These are phyloP conservation scores for Boletus vermiculosoides DNA, from an alignment of 768 basidiomycete species.

Conservation along the genomic window DNA sequence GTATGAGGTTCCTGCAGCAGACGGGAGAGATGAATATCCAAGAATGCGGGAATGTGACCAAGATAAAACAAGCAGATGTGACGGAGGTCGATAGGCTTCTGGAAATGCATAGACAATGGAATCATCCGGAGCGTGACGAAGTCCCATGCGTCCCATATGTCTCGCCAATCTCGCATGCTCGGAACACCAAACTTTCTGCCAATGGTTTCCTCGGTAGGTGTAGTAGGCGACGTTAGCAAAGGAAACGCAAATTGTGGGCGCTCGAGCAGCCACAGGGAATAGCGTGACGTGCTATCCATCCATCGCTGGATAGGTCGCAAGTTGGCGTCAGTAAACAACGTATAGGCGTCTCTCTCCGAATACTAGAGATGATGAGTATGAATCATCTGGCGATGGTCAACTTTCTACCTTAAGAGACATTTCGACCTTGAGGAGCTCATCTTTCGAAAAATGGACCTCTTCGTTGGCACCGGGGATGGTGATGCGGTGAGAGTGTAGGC, in stretches of 20 bases:
- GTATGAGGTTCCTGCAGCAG: slow-evolving; percentile 76
- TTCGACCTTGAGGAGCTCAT: slow-evolving; percentile 84
- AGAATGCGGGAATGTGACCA: slow-evolving; percentile 90
- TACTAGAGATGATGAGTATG: slow-evolving; percentile 50
- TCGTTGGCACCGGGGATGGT: slow-evolving; percentile 45
- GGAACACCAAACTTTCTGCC: slow-evolving; percentile 61
- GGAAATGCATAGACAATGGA: slow-evolving; percentile 75
- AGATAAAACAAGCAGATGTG: slow-evolving; percentile 98
- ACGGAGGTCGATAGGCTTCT: slow-evolving; percentile 90
- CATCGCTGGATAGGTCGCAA: slow-evolving; percentile 86
- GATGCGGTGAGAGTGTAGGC: slow-evolving; percentile 58
- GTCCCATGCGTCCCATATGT: slow-evolving; percentile 90
- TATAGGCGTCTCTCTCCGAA: slow-evolving; percentile 65
- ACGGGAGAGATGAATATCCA: slow-evolving; percentile 85
- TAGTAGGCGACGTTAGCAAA: slow-evolving; percentile 44
- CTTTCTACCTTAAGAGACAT: slow-evolving; percentile 75
- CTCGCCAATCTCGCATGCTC: slow-evolving; percentile 71
- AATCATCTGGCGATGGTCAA: neutral
- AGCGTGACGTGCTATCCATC: slow-evolving; percentile 68
- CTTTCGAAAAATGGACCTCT: slow-evolving; percentile 54
- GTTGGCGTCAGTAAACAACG: slow-evolving; percentile 69
- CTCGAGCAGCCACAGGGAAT: slow-evolving; percentile 90
- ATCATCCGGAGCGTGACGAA: slow-evolving; percentile 83
- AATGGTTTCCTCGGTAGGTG: slow-evolving; percentile 16
- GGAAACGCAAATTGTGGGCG: slow-evolving; percentile 81